Conservation (phyloP, 2,329 filamentous ascomycete species). For the Colletotrichum euphorbiae region DNA sequence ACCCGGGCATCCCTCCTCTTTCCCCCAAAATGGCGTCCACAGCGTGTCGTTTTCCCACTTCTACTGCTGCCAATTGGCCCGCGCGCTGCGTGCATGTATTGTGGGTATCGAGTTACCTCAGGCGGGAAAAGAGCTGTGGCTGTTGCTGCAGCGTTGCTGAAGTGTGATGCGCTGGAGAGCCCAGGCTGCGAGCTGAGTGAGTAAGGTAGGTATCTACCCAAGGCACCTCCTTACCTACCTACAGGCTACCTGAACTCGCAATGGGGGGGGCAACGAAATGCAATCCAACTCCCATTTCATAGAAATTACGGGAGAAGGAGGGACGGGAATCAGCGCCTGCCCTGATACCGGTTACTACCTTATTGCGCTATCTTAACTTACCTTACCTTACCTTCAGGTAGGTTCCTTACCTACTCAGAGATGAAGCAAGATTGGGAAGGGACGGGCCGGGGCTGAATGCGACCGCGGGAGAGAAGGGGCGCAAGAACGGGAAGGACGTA, state of each 20-base stretch:
- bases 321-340: no score
- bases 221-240: background rate
- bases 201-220: background rate
- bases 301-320: background rate
- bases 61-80: conserved; percentile 10
- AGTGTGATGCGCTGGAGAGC: background rate
- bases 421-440: background rate
- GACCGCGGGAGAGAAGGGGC: conserved; percentile 6
- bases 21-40: conserved; percentile 19
- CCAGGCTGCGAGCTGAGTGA: background rate
- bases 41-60: conserved; percentile 28
- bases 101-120: background rate
- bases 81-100: conserved; percentile 36
- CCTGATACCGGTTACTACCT: no score
- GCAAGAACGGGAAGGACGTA: conserved; percentile 23
- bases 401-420: background rate
- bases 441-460: conserved; percentile 14
- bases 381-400: no score
- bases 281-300: background rate
- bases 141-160: no score
- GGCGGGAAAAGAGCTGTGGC: no score
- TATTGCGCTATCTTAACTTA: no score
- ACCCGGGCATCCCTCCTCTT: no score
- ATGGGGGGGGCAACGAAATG: background rate
- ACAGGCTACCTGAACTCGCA: background rate